A percentile compares a stretch with the other conserved stretches of the same genome.
Evolutionary conservation across 805 yeast genomes (phyloP).

Genomic region (Pichia membranifaciens): DNA sequence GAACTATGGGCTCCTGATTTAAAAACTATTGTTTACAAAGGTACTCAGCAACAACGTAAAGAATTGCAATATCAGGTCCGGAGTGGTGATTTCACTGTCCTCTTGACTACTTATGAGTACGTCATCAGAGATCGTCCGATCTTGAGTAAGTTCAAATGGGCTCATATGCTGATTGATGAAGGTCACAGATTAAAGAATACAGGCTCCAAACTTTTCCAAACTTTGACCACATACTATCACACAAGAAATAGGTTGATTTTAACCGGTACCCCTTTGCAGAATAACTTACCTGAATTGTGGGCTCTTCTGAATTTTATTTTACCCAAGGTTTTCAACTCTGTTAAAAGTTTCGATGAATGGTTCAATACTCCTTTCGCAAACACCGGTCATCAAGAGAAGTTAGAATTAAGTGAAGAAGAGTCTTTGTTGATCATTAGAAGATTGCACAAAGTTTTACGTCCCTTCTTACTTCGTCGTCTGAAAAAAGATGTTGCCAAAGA

Average conservation of each 20-base stretch:
- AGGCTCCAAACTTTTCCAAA: conserved; percentile 63
- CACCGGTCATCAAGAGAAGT: conserved; percentile 74
- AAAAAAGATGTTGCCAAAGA: conserved; percentile 85
- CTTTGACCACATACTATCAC: conserved; percentile 64
- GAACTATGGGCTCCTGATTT: conserved; percentile 86
- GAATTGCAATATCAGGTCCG: conserved; percentile 57
- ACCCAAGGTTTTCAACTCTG: conserved; percentile 81
- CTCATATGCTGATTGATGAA: conserved; percentile 86
- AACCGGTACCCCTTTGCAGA: conserved; percentile 86
- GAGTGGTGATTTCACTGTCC: conserved; percentile 65
- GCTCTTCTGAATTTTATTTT: conserved; percentile 75
- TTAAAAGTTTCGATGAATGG: conserved; percentile 85
- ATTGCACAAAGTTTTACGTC: conserved; percentile 80
- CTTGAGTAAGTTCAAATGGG: conserved; percentile 64
- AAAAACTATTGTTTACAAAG: conserved; percentile 68
- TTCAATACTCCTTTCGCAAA: conserved; percentile 85
- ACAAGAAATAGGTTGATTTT: conserved; percentile 74
- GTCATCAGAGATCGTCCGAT: conserved; percentile 72
- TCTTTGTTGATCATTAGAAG: conserved; percentile 74
- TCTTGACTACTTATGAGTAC: conserved; percentile 78
- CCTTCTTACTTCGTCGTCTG: conserved; percentile 75
- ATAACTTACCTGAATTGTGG: conserved; percentile 82
- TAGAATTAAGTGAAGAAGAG: conserved; percentile 82
- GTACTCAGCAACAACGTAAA: conserved; percentile 68
- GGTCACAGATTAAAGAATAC: conserved; percentile 87